phyloP scores from a whole-genome alignment of 805 yeast genomes.

The Wickerhamiella cacticola region DNA sequence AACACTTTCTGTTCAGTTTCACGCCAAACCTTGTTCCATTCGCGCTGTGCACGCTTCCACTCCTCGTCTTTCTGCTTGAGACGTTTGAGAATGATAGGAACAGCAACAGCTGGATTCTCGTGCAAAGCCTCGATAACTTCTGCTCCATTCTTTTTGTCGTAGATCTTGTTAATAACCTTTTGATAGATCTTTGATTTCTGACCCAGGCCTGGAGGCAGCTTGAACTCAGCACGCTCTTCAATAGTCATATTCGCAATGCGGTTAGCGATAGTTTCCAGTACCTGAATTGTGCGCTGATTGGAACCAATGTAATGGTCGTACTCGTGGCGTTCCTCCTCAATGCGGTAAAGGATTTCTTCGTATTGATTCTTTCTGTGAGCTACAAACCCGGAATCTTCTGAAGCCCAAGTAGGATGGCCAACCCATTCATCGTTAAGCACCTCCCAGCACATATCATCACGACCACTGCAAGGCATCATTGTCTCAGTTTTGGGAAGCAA shows the following conservation, averaged over 20 bases:
- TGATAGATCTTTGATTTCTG: constrained; percentile 91
- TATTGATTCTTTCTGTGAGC: constrained; percentile 98
- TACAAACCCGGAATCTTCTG: constrained; percentile 96
- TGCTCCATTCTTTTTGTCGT: constrained; percentile 88
- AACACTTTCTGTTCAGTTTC: constrained; percentile 93
- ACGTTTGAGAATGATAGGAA: constrained; percentile 83
- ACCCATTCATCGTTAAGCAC: constrained; percentile 98
- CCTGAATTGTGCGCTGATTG: constrained; percentile 86
- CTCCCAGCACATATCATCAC: constrained; percentile 99
- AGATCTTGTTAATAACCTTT: constrained; percentile 81
- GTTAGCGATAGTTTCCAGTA: constrained; percentile 87
- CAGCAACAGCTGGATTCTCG: constrained; percentile 89
- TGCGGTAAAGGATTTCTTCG: constrained; percentile 87
- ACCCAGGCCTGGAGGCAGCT: constrained; percentile 85
- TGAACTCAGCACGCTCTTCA: constrained; percentile 77
- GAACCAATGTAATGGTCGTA: constrained; percentile 94
- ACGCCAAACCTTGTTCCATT: constrained; percentile 98
- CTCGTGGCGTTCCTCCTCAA: constrained; percentile 96
- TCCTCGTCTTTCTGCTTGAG: constrained; percentile 97
- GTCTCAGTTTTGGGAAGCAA: constrained; percentile 87
- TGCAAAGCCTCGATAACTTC: constrained; percentile 94
- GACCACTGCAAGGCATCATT: constrained; percentile 93
- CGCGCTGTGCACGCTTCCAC: constrained; percentile 96
- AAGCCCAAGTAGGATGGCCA: constrained; percentile 99
- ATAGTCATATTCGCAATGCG: constrained; percentile 85